Percentiles rank a stretch among this genome's conserved stretches.
Conservation (phyloP, 169 alveolate genomes). For the Plasmodium vinckei region DNA sequence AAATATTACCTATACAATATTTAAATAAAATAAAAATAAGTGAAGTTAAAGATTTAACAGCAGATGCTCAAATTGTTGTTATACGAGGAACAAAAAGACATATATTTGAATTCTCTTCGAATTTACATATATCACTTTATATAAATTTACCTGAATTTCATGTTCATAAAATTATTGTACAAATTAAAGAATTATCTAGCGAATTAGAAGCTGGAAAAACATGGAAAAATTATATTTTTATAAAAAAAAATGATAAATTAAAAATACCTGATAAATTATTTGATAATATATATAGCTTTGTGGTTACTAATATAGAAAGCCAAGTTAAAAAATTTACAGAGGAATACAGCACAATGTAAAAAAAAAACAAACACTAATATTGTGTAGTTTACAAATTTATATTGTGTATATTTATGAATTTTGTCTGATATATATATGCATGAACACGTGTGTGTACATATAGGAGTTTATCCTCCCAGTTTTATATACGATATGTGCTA, state of each 20-base stretch:
- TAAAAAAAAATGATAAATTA: constrained; percentile 53
- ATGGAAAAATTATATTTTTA: constrained; percentile 79
- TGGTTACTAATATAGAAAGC: constrained; percentile 22
- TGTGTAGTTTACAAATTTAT: no score
- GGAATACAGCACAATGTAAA: constrained; percentile 43
- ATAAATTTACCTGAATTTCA: constrained; percentile 35
- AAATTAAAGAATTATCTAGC: constrained; percentile 81
- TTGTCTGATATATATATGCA: no score
- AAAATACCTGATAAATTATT: constrained; percentile 46
- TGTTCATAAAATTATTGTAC: constrained; percentile 75
- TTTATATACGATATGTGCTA: no score
- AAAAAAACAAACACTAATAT: background rate
- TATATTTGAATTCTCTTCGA: constrained; percentile 86
- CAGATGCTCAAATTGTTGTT: constrained; percentile 89
- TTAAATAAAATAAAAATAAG: constrained; percentile 76
- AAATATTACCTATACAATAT: constrained; percentile 58
- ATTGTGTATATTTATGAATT: no score
- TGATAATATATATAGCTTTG: constrained; percentile 21
- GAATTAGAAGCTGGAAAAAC: constrained; percentile 84
- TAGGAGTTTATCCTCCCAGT: no score
- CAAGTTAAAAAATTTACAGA: constrained; percentile 46
- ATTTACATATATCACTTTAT: constrained; percentile 55
- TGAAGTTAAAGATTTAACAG: constrained; percentile 82
- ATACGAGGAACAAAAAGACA: constrained; percentile 89
- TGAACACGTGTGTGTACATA: no score